Evolutionary conservation across 805 yeast genomes (phyloP).

Genomic region (Candida tammaniensis): DNA sequence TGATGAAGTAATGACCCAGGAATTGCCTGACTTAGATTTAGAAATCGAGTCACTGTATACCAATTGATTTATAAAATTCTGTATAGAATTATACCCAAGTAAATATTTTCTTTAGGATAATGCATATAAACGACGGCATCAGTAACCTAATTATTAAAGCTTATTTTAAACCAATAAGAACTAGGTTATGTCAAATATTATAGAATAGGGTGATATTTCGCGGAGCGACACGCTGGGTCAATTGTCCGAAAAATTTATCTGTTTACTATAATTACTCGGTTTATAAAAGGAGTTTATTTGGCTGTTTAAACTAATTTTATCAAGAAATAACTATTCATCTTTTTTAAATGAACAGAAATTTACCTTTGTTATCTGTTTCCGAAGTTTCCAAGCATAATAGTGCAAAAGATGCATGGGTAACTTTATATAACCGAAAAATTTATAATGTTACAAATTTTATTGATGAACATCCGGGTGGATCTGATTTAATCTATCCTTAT

Average conservation of each 20-base stretch:
- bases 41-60: slow-evolving; percentile 4
- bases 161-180: no score
- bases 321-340: no score
- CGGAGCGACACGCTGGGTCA: no score
- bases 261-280: no score
- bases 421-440: slow-evolving; percentile 73
- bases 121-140: no score
- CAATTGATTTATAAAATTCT: not conserved
- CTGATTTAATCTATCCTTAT: slow-evolving; percentile 52
- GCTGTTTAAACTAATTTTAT: no score
- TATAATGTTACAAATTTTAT: slow-evolving; percentile 77
- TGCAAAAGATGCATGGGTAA: slow-evolving; percentile 70
- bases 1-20: slow-evolving; percentile 7
- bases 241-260: no score
- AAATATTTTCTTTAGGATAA: no score
- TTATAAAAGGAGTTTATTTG: no score
- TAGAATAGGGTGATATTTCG: not conserved
- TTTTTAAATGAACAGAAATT: slow-evolving; percentile 20
- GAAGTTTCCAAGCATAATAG: slow-evolving; percentile 55
- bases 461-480: slow-evolving; percentile 73
- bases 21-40: slow-evolving; percentile 6
- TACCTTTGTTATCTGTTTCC: slow-evolving; percentile 60
- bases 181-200: no score
- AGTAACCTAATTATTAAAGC: no score
- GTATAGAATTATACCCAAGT: no score